Conservation (phyloP, 441 rosid species). For the Gossypium gossypioides region DNA sequence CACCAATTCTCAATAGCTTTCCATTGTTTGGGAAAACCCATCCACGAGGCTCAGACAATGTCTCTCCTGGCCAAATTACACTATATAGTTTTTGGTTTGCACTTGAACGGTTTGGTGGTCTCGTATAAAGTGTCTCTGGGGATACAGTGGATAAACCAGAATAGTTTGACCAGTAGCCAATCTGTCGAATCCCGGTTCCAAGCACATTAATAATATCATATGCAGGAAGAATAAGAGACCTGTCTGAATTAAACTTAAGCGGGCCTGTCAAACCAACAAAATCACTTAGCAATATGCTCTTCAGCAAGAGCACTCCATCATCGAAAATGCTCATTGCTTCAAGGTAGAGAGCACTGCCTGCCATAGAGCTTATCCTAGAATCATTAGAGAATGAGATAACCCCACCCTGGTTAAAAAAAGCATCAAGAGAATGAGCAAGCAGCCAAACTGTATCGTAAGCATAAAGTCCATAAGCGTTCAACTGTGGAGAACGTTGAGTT, state of each 20-base stretch:
- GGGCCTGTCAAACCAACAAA: constrained; percentile 70
- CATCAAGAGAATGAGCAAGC: constrained; percentile 61
- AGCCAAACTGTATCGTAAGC: constrained; percentile 87
- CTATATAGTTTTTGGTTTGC: constrained; percentile 37
- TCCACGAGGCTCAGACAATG: constrained; percentile 59
- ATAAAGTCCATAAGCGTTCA: constrained; percentile 67
- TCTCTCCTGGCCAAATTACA: constrained; percentile 90
- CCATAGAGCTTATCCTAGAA: constrained; percentile 35
- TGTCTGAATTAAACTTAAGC: constrained; percentile 44
- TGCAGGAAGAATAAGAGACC: constrained; percentile 50
- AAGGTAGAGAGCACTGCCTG: constrained; percentile 43
- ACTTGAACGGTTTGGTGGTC: constrained; percentile 46
- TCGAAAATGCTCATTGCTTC: constrained; percentile 60
- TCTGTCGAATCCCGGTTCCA: constrained; percentile 61
- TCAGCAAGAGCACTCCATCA: constrained; percentile 44
- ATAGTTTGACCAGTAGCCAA: constrained; percentile 87
- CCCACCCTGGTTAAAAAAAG: constrained; percentile 66
- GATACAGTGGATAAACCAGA: constrained; percentile 57
- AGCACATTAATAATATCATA: constrained; percentile 72
- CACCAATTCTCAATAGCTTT: constrained; percentile 64
- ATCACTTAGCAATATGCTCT: constrained; percentile 44
- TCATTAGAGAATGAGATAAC: constrained; percentile 62
- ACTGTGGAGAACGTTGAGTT: constrained; percentile 42
- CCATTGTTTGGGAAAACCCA: constrained; percentile 87
- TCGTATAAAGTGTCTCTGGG: constrained; percentile 50